Base-by-base conservation (phyloP, 1,139 yeast species). In the Zygoascus sp. region DNA sequence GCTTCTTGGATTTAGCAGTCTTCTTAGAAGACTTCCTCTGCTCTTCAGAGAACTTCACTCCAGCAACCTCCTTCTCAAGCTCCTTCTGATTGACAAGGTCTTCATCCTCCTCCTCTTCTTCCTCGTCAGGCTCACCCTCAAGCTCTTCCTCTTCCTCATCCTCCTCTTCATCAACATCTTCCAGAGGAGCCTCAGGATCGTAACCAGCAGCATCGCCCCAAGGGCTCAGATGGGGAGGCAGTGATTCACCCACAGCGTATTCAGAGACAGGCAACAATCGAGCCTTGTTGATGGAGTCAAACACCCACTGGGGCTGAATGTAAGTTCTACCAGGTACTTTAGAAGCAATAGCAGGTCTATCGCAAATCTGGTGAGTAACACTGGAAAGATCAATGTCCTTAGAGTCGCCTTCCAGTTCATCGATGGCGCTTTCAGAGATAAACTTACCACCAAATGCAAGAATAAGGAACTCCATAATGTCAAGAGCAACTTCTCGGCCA, bases 201-300 rank as follows among this genome's bases (percentile, higher is more conserved):
- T 92, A 92, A 46, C 83, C 85, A 58, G 85, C 88, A 48, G 90
- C 79, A 70, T 92, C 97, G 57, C 97, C 97, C 97, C 98, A 92
- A 72, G 99, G 99, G 48, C 96, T 85, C 63, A 94, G 76, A 68
- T 92, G 98, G 37, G 98, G 97, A 41, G 97, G 97, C 53, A 94
- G 75, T 8, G 89, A 73, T 69, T 92, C 97, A 49, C 99, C 98
- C 3, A 96, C 96, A 39, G 94, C 85, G 64, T 92, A 92, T 50
- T 74, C 76, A 49, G 83, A 81, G 21, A 86, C 96, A 32, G 92
- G 78, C 49, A 85, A 74, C 53, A 92, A 74, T 53, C 77, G 75
- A 45, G 80, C 78, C 69, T 84, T 83, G 71, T 92, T 92, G 56
- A 94, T 74, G 61, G 87, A 82, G 65, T 92, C 99, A 66, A 92